These are phyloP conservation scores for Evernia prunastri DNA, from an alignment of 495 filamentous ascomycete genomes.

Conservation along the genomic window DNA sequence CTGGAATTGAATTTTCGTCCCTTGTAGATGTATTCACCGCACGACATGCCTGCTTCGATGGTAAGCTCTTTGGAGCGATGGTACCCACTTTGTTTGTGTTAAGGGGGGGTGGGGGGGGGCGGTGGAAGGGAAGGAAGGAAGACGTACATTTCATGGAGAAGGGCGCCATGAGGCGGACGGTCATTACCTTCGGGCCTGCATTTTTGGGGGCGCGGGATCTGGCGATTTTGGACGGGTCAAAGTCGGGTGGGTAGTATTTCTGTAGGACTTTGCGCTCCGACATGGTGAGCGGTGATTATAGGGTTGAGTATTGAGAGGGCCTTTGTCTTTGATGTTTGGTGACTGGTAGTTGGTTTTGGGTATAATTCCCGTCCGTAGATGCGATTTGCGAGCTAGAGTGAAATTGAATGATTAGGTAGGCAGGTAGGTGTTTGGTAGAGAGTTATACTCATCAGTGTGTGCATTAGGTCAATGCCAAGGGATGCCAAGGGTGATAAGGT, in stretches of 20 bases:
- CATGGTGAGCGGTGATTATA: conserved; percentile 43
- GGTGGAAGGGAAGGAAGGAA: neutral
- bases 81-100: no score
- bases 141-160: conserved; percentile 88
- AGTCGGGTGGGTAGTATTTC: conserved; percentile 93
- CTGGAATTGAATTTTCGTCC: conserved; percentile 96
- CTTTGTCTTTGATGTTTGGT: no score
- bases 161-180: conserved; percentile 94
- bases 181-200: conserved; percentile 72
- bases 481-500: no score
- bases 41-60: conserved; percentile 31
- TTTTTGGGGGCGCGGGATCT: conserved; percentile 61
- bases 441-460: no score
- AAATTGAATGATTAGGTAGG: neutral
- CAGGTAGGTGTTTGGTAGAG: no score
- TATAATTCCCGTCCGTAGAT: neutral
- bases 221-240: conserved; percentile 80
- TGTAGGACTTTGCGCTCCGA: conserved; percentile 86
- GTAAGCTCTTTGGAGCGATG: neutral
- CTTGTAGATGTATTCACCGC: conserved; percentile 95
- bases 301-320: neutral
- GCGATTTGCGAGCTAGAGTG: neutral
- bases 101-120: no score
- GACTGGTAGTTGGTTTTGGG: neutral
- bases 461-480: no score